A percentile compares a stretch with the other conserved stretches of the same genome.
phyloP scores from a whole-genome alignment of 768 basidiomycete genomes.

The Mycena filopes region DNA sequence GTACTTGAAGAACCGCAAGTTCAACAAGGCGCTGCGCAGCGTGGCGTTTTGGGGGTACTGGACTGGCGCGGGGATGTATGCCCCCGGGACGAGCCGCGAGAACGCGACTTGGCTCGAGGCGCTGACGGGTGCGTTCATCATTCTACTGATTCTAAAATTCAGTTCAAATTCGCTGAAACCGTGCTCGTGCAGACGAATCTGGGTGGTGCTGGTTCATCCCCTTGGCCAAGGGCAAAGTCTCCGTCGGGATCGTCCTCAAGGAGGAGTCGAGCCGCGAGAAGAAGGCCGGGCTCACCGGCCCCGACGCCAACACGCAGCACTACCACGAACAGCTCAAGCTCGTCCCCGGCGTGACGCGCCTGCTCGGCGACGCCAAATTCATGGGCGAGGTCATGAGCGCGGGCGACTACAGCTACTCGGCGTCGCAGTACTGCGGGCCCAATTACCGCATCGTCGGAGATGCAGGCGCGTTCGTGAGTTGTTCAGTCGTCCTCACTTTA shows the following conservation, averaged over 20 bases:
- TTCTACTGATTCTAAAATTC: too few relatives aligned
- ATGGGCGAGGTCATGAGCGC: neutral
- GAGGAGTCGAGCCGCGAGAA: slow-evolving; percentile 39
- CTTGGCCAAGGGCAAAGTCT: slow-evolving; percentile 44
- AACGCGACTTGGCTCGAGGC: slow-evolving; percentile 57
- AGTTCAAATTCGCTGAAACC: too few relatives aligned
- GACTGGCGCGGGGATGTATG: slow-evolving; percentile 49
- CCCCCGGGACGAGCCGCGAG: slow-evolving; percentile 41
- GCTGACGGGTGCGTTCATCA: slow-evolving; percentile 43
- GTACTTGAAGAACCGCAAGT: slow-evolving; percentile 58
- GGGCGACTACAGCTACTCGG: slow-evolving; percentile 18
- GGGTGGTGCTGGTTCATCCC: slow-evolving; percentile 56
- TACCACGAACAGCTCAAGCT: slow-evolving; percentile 7
- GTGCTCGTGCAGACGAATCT: slow-evolving; percentile 49
- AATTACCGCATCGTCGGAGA: slow-evolving; percentile 21
- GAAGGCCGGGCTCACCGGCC: slow-evolving; percentile 3
- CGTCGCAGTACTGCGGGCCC: slow-evolving; percentile 9
- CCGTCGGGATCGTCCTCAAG: slow-evolving; percentile 50
- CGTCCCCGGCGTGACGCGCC: neutral
- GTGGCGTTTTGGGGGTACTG: slow-evolving; percentile 66
- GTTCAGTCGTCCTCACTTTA: neutral
- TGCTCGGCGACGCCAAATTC: slow-evolving; percentile 6
- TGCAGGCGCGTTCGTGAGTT: slow-evolving; percentile 24
- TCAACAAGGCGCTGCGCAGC: slow-evolving; percentile 56
- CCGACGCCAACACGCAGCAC: neutral